These are phyloP conservation scores for Backusella psychrophila DNA, from an alignment of 192 early-diverging fungal species.

Conservation along the genomic window DNA sequence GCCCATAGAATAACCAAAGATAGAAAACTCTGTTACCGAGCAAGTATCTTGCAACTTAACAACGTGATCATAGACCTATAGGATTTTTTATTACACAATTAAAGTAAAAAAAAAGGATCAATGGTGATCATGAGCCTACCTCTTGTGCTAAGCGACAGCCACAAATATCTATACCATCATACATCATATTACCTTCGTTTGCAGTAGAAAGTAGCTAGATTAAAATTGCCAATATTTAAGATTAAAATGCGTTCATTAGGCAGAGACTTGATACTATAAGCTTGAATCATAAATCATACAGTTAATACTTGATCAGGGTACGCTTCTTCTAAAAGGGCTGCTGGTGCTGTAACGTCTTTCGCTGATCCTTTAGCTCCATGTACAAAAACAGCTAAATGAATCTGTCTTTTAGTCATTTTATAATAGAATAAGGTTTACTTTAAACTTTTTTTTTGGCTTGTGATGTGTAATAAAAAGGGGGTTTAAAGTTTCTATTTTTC, in stretches of 20 bases:
- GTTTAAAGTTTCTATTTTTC: neutral
- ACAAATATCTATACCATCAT: neutral
- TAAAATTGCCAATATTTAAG: neutral
- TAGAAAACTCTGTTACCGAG: neutral
- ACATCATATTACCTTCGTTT: neutral
- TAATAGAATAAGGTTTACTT: neutral
- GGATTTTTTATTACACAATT: neutral
- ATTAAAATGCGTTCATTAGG: neutral
- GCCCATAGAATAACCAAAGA: neutral
- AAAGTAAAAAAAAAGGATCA: neutral
- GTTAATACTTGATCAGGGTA: neutral
- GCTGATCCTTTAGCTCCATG: neutral
- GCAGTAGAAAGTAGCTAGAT: neutral
- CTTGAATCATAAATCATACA: neutral
- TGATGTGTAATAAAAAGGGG: neutral
- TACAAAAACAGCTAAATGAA: conserved; percentile 6
- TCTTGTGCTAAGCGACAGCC: neutral
- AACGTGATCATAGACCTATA: neutral
- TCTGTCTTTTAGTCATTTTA: neutral
- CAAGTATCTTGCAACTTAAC: neutral
- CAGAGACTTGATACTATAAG: neutral
- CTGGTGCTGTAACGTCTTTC: neutral
- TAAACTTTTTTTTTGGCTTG: neutral
- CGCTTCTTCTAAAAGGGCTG: neutral
- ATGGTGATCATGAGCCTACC: neutral